A percentile compares a stretch with the other conserved stretches of the same genome.
Conservation (phyloP, 2,329 filamentous ascomycete species). For the Epichloe hybrida region DNA sequence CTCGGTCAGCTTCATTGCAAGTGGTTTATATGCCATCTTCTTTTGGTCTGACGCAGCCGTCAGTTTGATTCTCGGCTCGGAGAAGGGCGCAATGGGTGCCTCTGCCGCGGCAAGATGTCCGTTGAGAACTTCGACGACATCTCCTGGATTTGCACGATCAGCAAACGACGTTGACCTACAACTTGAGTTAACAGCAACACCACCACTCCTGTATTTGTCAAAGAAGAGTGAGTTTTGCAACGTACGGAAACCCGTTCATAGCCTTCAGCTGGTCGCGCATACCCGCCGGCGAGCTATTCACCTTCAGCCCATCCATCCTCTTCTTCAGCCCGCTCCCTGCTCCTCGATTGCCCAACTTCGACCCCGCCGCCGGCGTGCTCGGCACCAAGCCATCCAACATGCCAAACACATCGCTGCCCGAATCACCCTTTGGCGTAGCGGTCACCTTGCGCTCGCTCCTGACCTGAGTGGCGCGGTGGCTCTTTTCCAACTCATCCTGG, state of each 20-base stretch:
- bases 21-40: conserved; percentile 81
- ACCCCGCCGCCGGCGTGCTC: conserved; percentile 38
- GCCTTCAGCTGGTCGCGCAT: conserved; percentile 21
- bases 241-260: conserved; percentile 17
- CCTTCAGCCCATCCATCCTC: conserved; percentile 17
- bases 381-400: conserved; percentile 65
- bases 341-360: conserved; percentile 27
- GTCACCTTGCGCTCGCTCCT: conserved; percentile 48
- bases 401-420: conserved; percentile 61
- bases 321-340: conserved; percentile 19
- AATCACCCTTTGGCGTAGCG: conserved; percentile 49
- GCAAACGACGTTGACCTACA: conserved; percentile 40
- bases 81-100: conserved; percentile 55
- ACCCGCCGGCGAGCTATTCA: conserved; percentile 21
- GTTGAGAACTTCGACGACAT: conserved; percentile 75
- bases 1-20: conserved; percentile 90
- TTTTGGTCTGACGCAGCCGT: conserved; percentile 79
- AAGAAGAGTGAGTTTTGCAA: background rate
- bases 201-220: background rate
- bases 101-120: conserved; percentile 54
- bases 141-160: conserved; percentile 65
- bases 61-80: conserved; percentile 68
- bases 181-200: background rate
- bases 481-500: conserved; percentile 70
- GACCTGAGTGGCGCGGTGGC: conserved; percentile 50